These are phyloP conservation scores for Plasmodium berghei DNA, from an alignment of 169 alveolate species.

Conservation along the genomic window DNA sequence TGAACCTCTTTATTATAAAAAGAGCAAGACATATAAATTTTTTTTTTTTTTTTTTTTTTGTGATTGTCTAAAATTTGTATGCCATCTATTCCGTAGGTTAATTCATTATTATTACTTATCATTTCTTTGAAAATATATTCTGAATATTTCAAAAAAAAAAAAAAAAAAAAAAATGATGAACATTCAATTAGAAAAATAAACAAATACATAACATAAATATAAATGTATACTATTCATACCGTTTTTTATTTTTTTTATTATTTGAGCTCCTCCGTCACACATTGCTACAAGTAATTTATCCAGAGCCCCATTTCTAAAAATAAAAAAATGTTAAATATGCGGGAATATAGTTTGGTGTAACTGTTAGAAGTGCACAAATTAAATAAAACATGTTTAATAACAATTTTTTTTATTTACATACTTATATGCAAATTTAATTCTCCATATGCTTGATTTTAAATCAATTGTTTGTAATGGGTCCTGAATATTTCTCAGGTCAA, in stretches of 20 bases:
- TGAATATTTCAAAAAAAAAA: background rate
- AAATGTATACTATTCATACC: conserved; percentile 25
- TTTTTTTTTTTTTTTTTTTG: conserved; percentile 50
- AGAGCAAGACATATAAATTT: conserved; percentile 68
- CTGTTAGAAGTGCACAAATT: background rate
- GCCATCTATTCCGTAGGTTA: conserved; percentile 63
- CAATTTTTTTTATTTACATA: background rate
- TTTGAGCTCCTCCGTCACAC: conserved; percentile 71
- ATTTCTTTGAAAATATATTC: conserved; percentile 55
- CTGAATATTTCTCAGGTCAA: conserved; percentile 47
- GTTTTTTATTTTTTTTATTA: conserved; percentile 47
- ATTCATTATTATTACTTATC: conserved; percentile 26
- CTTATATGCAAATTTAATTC: conserved; percentile 65
- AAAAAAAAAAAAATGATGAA: background rate
- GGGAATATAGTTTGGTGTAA: background rate
- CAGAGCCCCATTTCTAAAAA: conserved; percentile 12
- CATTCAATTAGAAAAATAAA: too few species aligned
- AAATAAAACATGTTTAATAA: background rate
- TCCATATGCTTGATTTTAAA: conserved; percentile 73
- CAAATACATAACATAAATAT: background rate
- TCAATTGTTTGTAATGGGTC: conserved; percentile 48
- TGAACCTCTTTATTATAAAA: conserved; percentile 69
- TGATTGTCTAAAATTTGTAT: conserved; percentile 20
- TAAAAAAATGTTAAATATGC: background rate
- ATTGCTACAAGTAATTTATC: conserved; percentile 57